Evolutionary conservation across 2,329 filamentous ascomycete species (phyloP).

Genomic region (Microdochium bolleyi): DNA sequence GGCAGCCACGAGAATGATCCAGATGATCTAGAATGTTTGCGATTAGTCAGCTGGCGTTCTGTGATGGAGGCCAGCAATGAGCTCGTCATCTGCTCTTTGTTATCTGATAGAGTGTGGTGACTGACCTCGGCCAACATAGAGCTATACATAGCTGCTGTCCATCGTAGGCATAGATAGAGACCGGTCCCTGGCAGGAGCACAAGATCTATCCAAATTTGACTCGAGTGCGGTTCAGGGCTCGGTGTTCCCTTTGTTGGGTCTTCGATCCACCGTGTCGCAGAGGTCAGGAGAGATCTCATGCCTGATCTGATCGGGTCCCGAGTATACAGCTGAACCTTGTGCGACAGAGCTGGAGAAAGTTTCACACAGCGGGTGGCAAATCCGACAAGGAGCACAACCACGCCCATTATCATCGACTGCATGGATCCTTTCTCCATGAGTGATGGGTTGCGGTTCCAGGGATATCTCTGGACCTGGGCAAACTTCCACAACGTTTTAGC

Average conservation of each 20-base stretch:
- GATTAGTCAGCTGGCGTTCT: no score
- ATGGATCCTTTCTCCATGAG: neutral
- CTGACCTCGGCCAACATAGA: neutral
- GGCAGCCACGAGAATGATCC: neutral
- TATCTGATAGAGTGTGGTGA: neutral
- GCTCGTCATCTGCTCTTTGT: neutral
- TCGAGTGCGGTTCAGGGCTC: neutral
- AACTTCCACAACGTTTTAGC: neutral
- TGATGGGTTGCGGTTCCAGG: neutral
- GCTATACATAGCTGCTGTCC: neutral
- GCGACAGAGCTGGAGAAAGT: neutral
- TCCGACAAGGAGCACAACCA: neutral
- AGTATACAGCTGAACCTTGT: neutral
- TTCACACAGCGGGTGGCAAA: constrained; percentile 1
- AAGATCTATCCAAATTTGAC: neutral
- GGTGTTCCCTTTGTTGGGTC: neutral
- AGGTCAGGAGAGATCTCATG: neutral
- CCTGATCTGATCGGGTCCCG: neutral
- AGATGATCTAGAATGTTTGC: neutral
- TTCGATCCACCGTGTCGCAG: neutral
- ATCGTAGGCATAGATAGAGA: neutral
- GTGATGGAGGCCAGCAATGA: no score
- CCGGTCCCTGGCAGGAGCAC: neutral
- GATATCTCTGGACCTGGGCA: neutral
- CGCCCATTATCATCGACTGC: neutral